Percentiles rank a stretch among this genome's conserved stretches.
Evolutionary conservation across 2,329 filamentous ascomycete species (phyloP).

Genomic region (Ceratocystis smalleyi): DNA sequence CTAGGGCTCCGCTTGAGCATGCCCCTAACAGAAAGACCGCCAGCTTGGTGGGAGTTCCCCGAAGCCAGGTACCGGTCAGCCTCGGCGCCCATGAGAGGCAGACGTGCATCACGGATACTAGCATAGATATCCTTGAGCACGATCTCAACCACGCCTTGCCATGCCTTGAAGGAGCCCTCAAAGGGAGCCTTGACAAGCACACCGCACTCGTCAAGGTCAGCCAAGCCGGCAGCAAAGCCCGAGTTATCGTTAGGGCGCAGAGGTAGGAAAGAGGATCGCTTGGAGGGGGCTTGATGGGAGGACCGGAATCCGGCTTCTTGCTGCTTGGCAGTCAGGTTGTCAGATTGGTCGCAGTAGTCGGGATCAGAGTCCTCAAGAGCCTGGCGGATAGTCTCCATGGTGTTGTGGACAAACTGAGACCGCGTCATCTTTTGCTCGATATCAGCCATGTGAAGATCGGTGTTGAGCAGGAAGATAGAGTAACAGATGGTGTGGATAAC

Average conservation of each 20-base stretch:
- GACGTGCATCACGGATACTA: constrained; percentile 72
- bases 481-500: constrained; percentile 96
- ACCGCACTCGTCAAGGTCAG: constrained; percentile 42
- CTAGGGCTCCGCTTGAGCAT: constrained; percentile 77
- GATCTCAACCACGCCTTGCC: constrained; percentile 80
- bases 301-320: constrained; percentile 10
- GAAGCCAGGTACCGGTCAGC: constrained; percentile 26
- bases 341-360: constrained; percentile 39
- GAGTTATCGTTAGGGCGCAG: constrained; percentile 29
- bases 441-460: constrained; percentile 85
- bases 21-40: constrained; percentile 55
- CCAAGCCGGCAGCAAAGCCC: constrained; percentile 1
- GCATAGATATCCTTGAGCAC: constrained; percentile 83
- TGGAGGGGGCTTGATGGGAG: constrained; percentile 23
- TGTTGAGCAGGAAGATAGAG: constrained; percentile 87
- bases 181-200: constrained; percentile 66
- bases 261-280: constrained; percentile 36
- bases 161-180: constrained; percentile 57
- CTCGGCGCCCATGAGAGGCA: constrained; percentile 68
- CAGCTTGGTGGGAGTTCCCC: constrained; percentile 21
- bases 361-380: constrained; percentile 59
- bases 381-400: constrained; percentile 72
- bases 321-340: constrained; percentile 18
- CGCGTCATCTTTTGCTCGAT: constrained; percentile 95
- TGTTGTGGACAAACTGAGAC: constrained; percentile 90